A percentile compares a stretch with the other conserved stretches of the same genome.
Conservation (phyloP, 352 stramenopile species). For the Elongisporangium prolatum region DNA sequence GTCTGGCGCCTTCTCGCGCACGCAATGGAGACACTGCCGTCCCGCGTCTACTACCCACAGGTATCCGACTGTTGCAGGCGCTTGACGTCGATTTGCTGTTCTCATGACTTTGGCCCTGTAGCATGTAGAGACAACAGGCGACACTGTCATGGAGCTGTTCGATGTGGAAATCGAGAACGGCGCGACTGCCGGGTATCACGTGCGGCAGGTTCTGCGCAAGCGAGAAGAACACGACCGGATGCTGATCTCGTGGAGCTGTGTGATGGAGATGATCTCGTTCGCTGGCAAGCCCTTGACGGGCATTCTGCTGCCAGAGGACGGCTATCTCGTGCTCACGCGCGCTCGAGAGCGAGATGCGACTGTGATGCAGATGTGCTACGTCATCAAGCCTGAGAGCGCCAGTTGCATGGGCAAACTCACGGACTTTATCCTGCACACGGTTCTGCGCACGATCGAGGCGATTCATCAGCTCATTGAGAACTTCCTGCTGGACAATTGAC, state of each 20-base stretch:
- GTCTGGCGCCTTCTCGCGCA: conserved; percentile 21
- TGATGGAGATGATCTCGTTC: conserved; percentile 1
- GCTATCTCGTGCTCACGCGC: conserved; percentile 29
- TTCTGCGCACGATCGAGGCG: conserved; percentile 25
- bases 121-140: conserved; percentile 20
- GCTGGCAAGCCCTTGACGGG: background rate
- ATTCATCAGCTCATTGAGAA: conserved; percentile 53
- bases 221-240: conserved; percentile 10
- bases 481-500: conserved; percentile 39
- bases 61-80: conserved; percentile 18
- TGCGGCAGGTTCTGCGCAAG: conserved; percentile 24
- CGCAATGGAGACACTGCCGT: conserved; percentile 14
- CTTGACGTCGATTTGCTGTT: background rate
- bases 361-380: conserved; percentile 27
- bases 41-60: conserved; percentile 35
- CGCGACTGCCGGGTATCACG: conserved; percentile 24
- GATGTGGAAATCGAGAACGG: conserved; percentile 22
- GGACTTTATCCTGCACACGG: conserved; percentile 33
- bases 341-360: conserved; percentile 4
- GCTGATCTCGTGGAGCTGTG: conserved; percentile 16
- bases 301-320: conserved; percentile 28
- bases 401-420: conserved; percentile 18
- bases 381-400: conserved; percentile 22
- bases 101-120: conserved; percentile 10
- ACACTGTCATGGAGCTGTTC: conserved; percentile 35